phyloP scores from a whole-genome alignment of 345 rosid species.

The Gossypium anomalum region DNA sequence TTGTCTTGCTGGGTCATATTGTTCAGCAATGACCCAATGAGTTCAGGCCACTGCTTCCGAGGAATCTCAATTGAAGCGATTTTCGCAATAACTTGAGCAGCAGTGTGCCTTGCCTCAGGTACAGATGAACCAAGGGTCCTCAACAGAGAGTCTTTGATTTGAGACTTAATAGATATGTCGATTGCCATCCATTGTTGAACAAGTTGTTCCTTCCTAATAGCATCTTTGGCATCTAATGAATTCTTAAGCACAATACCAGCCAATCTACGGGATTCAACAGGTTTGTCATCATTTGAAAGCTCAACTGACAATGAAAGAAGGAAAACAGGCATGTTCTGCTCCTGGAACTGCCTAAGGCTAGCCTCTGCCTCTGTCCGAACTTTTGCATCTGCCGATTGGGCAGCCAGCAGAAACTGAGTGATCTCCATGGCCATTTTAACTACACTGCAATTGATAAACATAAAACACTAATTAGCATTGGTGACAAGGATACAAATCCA shows the following conservation, averaged over 20 bases:
- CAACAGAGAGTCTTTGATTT: constrained; percentile 66
- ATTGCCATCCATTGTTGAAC: constrained; percentile 72
- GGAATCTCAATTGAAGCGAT: constrained; percentile 90
- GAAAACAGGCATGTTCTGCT: constrained; percentile 68
- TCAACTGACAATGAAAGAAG: constrained; percentile 73
- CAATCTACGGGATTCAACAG: constrained; percentile 71
- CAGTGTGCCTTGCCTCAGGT: constrained; percentile 75
- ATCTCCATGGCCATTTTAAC: constrained; percentile 79
- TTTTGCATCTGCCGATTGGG: constrained; percentile 74
- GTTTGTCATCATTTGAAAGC: constrained; percentile 74
- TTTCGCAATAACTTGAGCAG: constrained; percentile 90
- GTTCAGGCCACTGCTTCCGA: constrained; percentile 87
- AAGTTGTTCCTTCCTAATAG: constrained; percentile 54
- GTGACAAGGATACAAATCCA: background rate
- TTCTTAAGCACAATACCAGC: constrained; percentile 95
- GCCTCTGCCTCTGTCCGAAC: constrained; percentile 77
- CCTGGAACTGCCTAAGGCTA: constrained; percentile 69
- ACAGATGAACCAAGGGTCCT: constrained; percentile 69
- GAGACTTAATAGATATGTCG: constrained; percentile 59
- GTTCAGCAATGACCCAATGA: constrained; percentile 58
- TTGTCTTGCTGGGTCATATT: constrained; percentile 72
- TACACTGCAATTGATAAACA: constrained; percentile 24
- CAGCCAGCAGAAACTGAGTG: constrained; percentile 72
- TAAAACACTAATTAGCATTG: background rate
- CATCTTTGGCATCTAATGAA: constrained; percentile 84